phyloP scores from a whole-genome alignment of 2,329 filamentous ascomycete species.

The Alternaria sp. region DNA sequence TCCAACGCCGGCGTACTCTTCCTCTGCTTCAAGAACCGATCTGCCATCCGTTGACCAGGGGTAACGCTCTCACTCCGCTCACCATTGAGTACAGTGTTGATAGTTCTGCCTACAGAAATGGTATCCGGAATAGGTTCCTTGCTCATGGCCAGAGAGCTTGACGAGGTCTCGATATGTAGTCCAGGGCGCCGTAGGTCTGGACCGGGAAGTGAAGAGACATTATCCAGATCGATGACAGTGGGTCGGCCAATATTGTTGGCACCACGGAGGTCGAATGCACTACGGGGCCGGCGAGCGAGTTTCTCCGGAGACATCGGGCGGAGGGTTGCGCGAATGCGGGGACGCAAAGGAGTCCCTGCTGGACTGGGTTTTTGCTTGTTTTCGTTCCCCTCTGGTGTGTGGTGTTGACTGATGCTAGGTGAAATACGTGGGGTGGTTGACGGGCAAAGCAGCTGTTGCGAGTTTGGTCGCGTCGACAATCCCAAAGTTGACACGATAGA shows the following conservation, averaged over 20 bases:
- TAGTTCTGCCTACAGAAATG: conserved; percentile 15
- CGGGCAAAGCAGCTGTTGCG: conserved; percentile 28
- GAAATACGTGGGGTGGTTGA: conserved; percentile 19
- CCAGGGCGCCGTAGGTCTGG: conserved; percentile 15
- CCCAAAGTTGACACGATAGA: conserved; percentile 2
- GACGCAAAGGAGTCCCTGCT: conserved; percentile 17
- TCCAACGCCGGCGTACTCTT: conserved; percentile 19
- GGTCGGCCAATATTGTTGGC: neutral
- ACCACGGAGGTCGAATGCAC: conserved; percentile 44
- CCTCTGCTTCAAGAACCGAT: conserved; percentile 36
- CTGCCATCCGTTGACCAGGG: conserved; percentile 44
- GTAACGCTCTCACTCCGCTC: conserved; percentile 29
- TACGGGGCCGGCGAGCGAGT: conserved; percentile 36
- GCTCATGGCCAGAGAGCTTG: conserved; percentile 25
- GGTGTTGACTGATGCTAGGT: conserved; percentile 24
- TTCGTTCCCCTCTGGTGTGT: conserved; percentile 9
- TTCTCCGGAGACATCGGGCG: conserved; percentile 32
- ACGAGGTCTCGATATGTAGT: conserved; percentile 14
- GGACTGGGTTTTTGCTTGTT: conserved; percentile 5
- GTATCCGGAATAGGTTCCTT: conserved; percentile 24
- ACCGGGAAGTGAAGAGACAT: conserved; percentile 3
- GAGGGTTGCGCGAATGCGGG: conserved; percentile 24
- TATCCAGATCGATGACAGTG: neutral
- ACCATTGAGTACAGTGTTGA: conserved; percentile 19
- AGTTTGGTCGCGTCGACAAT: conserved; percentile 20